Conservation (phyloP, 495 filamentous ascomycete species). For the Lasiosphaeria ovina region DNA sequence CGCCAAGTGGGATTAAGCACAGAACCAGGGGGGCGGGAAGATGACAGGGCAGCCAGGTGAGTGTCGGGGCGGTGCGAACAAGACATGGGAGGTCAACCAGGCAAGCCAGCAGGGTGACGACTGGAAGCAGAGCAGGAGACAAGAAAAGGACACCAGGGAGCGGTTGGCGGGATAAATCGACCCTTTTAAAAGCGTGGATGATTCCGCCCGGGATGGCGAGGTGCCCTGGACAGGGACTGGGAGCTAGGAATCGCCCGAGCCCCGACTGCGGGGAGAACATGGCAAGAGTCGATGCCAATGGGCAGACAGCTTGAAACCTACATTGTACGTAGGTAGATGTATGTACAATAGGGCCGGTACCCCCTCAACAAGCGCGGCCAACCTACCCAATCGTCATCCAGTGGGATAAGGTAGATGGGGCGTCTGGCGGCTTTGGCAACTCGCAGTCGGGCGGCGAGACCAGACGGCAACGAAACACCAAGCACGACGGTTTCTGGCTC, state of each 20-base stretch:
- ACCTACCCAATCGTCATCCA: neutral
- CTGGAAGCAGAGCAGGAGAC: neutral
- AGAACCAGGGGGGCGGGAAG: conserved; percentile 30
- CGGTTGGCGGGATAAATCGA: conserved; percentile 25
- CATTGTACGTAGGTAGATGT: neutral
- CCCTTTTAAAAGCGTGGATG: conserved; percentile 22
- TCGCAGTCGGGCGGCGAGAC: conserved; percentile 3
- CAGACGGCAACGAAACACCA: conserved; percentile 23
- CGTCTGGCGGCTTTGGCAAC: neutral
- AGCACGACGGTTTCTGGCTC: conserved; percentile 17
- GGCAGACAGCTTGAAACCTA: conserved; percentile 2
- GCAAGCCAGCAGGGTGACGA: conserved; percentile 6
- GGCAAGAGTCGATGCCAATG: conserved; percentile 3
- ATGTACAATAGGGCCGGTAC: neutral
- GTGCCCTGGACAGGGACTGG: conserved; percentile 6
- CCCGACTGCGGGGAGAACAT: conserved; percentile 1
- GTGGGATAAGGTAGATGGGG: too few species aligned
- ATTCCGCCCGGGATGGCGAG: conserved; percentile 3
- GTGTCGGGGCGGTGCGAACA: conserved; percentile 19
- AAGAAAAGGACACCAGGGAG: neutral
- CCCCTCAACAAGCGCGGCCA: neutral
- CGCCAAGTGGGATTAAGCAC: conserved; percentile 26
- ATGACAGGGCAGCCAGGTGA: conserved; percentile 28
- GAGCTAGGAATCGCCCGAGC: conserved; percentile 7
- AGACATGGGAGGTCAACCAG: conserved; percentile 23